A percentile compares a stretch with the other conserved stretches of the same genome.
Evolutionary conservation across 2,329 filamentous ascomycete genomes (phyloP).

Genomic region (Colletotrichum tamarilloi): DNA sequence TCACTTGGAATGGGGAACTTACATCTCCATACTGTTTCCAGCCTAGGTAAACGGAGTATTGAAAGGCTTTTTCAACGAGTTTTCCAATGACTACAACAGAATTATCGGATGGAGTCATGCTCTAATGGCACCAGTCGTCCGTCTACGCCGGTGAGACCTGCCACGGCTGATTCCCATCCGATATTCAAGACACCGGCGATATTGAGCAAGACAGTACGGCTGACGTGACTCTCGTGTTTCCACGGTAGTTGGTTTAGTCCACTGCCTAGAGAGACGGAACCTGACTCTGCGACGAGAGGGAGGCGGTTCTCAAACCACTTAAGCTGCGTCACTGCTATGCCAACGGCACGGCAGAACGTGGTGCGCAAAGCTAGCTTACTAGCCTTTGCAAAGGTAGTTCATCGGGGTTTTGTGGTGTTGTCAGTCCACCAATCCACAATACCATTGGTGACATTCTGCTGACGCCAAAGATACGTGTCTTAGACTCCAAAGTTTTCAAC

Average conservation of each 20-base stretch:
- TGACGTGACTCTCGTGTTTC: constrained; percentile 3
- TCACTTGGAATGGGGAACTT: neutral
- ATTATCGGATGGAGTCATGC: neutral
- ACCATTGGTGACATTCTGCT: neutral
- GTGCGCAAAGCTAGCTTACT: neutral
- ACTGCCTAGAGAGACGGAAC: neutral
- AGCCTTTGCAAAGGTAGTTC: neutral
- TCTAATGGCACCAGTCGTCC: neutral
- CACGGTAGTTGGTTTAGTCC: constrained; percentile 19
- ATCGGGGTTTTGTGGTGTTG: neutral
- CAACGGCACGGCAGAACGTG: constrained; percentile 17
- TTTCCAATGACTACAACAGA: neutral
- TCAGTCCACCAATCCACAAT: neutral
- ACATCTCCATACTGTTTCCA: neutral
- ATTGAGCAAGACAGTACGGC: constrained; percentile 13
- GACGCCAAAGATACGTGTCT: neutral
- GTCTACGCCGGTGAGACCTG: constrained; percentile 2
- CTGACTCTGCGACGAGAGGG: constrained; percentile 13
- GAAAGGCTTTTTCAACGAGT: neutral
- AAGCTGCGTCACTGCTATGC: constrained; percentile 28
- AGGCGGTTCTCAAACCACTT: constrained; percentile 14
- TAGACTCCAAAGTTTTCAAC: neutral
- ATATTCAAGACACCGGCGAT: constrained; percentile 12
- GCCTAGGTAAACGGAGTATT: neutral
- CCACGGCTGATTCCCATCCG: constrained; percentile 16